Evolutionary conservation across 192 early-diverging fungal species (phyloP).

Genomic region (Dissophora globulifera): DNA sequence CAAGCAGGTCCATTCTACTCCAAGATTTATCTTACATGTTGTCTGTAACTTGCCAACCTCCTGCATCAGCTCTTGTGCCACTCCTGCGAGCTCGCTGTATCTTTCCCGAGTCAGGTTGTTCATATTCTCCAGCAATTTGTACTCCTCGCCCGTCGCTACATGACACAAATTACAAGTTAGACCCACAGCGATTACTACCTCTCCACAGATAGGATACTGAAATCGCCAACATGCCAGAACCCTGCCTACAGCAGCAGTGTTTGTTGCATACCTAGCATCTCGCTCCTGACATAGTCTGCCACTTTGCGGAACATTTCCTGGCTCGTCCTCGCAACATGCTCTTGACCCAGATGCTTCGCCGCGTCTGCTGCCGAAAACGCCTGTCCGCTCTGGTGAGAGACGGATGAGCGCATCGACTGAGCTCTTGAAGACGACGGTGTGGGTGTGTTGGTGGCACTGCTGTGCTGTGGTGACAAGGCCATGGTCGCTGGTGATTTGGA

Average conservation of each 20-base stretch:
- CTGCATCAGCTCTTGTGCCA: slow-evolving; percentile 56
- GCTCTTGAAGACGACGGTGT: slow-evolving; percentile 10
- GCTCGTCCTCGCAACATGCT: slow-evolving; percentile 54
- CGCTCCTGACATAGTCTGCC: slow-evolving; percentile 52
- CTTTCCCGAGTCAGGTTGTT: slow-evolving; percentile 51
- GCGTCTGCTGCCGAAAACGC: slow-evolving; percentile 37
- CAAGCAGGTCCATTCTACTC: neutral
- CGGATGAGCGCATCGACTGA: slow-evolving; percentile 28
- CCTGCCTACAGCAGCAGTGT: too few relatives aligned
- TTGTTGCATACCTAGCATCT: slow-evolving; percentile 40
- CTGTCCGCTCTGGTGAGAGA: slow-evolving; percentile 23
- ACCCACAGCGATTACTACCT: too few relatives aligned
- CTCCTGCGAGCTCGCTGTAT: slow-evolving; percentile 52
- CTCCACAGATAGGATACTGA: too few relatives aligned
- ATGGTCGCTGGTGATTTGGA: slow-evolving; percentile 2
- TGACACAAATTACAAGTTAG: neutral
- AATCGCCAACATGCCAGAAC: too few relatives aligned
- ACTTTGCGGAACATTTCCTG: slow-evolving; percentile 57
- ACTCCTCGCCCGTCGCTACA: slow-evolving; percentile 55
- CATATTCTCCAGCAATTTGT: slow-evolving; percentile 56
- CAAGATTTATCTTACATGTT: slow-evolving; percentile 35
- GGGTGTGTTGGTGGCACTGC: neutral
- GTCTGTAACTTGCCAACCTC: slow-evolving; percentile 54
- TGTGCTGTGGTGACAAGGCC: slow-evolving; percentile 1
- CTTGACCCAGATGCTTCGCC: slow-evolving; percentile 34